Conservation (phyloP, 2,329 filamentous ascomycete species). For the Pseudocercospora pini-densiflorae region DNA sequence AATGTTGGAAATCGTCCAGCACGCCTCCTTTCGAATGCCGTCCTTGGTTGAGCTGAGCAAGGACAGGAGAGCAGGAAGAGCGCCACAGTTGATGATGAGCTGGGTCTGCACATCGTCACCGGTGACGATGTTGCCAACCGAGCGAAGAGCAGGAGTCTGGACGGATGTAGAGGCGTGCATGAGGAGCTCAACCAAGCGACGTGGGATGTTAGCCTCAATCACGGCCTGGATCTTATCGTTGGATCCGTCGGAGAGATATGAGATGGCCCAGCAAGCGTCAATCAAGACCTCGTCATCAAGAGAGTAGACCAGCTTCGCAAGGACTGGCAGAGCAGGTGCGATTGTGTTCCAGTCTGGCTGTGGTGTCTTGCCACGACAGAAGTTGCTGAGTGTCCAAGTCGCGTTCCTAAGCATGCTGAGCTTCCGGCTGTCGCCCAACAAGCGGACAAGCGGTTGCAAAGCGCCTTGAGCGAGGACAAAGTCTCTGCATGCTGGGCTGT, state of each 20-base stretch:
- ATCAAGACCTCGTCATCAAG: constrained; percentile 98
- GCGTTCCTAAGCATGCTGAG: constrained; percentile 99
- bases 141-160: constrained; percentile 94
- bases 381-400: constrained; percentile 99
- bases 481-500: constrained; percentile 96
- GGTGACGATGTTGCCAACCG: constrained; percentile 98
- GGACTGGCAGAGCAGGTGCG: constrained; percentile 87
- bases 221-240: constrained; percentile 99
- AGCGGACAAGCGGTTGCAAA: constrained; percentile 82
- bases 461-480: constrained; percentile 93
- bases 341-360: constrained; percentile 99
- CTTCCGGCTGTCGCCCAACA: constrained; percentile 97
- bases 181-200: constrained; percentile 91
- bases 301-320: constrained; percentile 97
- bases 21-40: constrained; percentile 98
- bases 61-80: constrained; percentile 88
- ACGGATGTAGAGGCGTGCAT: constrained; percentile 99
- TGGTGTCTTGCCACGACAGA: constrained; percentile 98
- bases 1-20: constrained; percentile 99
- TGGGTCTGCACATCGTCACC: constrained; percentile 99
- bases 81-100: constrained; percentile 98
- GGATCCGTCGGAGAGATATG: constrained; percentile 94
- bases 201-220: constrained; percentile 96
- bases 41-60: constrained; percentile 97
- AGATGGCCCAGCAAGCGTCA: constrained; percentile 99